Conservation (phyloP, 1,284 basidiomycete genomes). For the Ceraceosorus guamensis region DNA sequence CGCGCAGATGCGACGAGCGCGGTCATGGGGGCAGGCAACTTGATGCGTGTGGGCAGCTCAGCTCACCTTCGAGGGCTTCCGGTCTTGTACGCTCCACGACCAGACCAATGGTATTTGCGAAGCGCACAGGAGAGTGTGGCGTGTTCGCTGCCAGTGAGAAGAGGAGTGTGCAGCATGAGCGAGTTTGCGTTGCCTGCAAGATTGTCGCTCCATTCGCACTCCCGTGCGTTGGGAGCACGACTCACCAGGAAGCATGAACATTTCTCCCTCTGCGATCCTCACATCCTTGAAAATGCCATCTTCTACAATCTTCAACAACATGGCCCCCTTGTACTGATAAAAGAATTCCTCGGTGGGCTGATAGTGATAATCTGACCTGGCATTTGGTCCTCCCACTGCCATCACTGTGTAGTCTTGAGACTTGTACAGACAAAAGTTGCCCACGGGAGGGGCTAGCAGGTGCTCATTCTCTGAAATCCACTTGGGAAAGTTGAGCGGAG, state of each 20-base stretch:
- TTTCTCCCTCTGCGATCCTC: constrained; percentile 82
- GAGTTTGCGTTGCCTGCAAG: not conserved
- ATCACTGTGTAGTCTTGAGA: constrained; percentile 44
- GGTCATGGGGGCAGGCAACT: not conserved
- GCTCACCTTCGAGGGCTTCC: constrained; percentile 22
- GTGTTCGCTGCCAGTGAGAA: constrained; percentile 59
- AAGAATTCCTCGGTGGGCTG: constrained; percentile 46
- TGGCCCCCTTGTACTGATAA: constrained; percentile 53
- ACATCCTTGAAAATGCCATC: constrained; percentile 81
- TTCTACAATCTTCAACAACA: constrained; percentile 80
- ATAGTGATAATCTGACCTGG: constrained; percentile 42
- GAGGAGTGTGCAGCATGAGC: not conserved
- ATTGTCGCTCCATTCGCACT: not conserved
- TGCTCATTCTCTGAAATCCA: constrained; percentile 47
- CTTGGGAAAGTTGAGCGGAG: constrained; percentile 47
- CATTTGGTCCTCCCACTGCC: constrained; percentile 46
- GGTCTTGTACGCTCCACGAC: constrained; percentile 88
- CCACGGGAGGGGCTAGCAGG: constrained; percentile 46
- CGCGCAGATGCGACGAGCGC: too few species aligned
- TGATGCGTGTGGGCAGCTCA: not conserved
- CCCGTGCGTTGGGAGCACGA: not conserved
- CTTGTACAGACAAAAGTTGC: constrained; percentile 45
- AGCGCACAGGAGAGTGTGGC: constrained; percentile 88
- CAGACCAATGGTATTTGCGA: constrained; percentile 82
- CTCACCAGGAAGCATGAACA: constrained; percentile 85